phyloP scores from a whole-genome alignment of 2,329 filamentous ascomycete genomes.

The Trichoderma cornu-damae region DNA sequence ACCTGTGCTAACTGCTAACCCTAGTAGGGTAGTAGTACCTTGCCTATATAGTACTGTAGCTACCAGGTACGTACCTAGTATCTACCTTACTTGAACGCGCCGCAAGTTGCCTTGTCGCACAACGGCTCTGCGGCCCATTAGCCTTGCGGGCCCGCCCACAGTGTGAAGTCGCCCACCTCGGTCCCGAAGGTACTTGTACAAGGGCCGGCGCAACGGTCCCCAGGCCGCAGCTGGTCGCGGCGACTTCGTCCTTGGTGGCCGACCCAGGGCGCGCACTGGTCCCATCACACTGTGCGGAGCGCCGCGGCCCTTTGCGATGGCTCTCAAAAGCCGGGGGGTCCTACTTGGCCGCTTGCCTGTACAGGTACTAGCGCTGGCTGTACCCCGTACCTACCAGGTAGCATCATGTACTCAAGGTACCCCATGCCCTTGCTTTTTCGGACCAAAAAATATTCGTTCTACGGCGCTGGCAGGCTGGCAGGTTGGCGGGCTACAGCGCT shows the following conservation, averaged over 20 bases:
- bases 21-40: too few relatives aligned
- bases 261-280: neutral
- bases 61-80: too few relatives aligned
- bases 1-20: too few relatives aligned
- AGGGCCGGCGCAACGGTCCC: neutral
- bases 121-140: too few relatives aligned
- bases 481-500: neutral
- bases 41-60: too few relatives aligned
- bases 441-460: too few relatives aligned
- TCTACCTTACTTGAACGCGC: too few relatives aligned
- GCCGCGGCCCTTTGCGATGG: slow-evolving; percentile 10
- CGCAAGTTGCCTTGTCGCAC: too few relatives aligned
- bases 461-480: too few relatives aligned
- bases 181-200: neutral
- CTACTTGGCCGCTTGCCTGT: neutral
- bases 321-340: neutral
- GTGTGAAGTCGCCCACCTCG: neutral
- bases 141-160: neutral
- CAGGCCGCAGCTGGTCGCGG: neutral
- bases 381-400: neutral
- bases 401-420: neutral
- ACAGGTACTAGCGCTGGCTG: neutral
- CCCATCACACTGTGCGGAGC: neutral
- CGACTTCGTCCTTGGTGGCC: neutral
- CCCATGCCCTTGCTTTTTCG: neutral